phyloP scores from a whole-genome alignment of 495 filamentous ascomycete genomes.

The Aspergillus conjunctus region DNA sequence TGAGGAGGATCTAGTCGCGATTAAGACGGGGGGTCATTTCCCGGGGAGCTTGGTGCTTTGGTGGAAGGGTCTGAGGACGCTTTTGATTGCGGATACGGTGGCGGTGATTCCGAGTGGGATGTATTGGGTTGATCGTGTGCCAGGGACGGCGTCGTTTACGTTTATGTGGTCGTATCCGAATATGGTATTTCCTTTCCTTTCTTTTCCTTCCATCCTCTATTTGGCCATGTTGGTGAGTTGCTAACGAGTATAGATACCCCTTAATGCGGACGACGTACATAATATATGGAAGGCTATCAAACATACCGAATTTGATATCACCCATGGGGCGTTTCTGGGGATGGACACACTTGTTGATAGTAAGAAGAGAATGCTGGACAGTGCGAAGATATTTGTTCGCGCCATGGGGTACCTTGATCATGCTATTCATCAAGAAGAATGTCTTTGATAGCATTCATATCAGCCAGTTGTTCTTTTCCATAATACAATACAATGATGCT shows the following conservation, averaged over 20 bases:
- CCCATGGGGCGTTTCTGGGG: conserved; percentile 65
- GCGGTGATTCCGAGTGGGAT: conserved; percentile 63
- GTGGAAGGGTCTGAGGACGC: conserved; percentile 47
- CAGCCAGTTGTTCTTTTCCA: background rate
- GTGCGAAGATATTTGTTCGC: conserved; percentile 70
- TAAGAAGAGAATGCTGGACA: conserved; percentile 68
- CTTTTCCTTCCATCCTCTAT: background rate
- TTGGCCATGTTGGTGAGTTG: background rate
- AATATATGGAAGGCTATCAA: conserved; percentile 50
- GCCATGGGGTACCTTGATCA: conserved; percentile 57
- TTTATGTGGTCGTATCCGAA: conserved; percentile 85
- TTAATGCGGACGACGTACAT: conserved; percentile 43
- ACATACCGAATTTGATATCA: conserved; percentile 59
- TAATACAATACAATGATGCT: background rate
- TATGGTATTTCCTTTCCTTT: conserved; percentile 48
- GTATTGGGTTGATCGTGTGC: conserved; percentile 56
- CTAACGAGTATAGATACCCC: conserved; percentile 53
- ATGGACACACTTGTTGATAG: conserved; percentile 59
- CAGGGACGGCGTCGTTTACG: conserved; percentile 61
- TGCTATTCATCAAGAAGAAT: conserved; percentile 32
- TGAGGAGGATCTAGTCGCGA: conserved; percentile 56
- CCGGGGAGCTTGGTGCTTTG: conserved; percentile 66
- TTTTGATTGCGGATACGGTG: conserved; percentile 74
- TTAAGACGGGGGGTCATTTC: conserved; percentile 77
- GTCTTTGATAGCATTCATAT: conserved; percentile 7